Base-by-base conservation (phyloP, 106 monocot genomes). In the Vanilla planifolia region DNA sequence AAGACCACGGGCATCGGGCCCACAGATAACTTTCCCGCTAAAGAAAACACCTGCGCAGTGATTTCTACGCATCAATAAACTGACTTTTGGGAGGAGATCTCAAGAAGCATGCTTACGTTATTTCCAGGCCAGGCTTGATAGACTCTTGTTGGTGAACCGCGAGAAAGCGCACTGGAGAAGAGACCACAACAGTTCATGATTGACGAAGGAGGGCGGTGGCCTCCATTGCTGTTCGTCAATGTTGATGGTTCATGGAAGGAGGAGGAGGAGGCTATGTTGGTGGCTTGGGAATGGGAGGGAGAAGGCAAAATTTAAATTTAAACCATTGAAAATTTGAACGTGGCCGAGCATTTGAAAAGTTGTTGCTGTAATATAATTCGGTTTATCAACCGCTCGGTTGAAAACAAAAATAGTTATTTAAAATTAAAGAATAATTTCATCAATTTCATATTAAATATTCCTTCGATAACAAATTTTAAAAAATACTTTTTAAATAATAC, bases 41-140 rank as follows among this genome's bases (percentile, higher is more conserved):
- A 61, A 61, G 37, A 61, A 61, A 61, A 42, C 42, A 61, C 61
- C 61, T 61, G 61, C 23, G 29, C 25, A n/a, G n/a, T 10, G 8
- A 50, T 22, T 50, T 50, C 20, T 24, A 25, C 10, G 25, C 21
- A 24, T 23, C 23, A 23, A 24, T 23, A 50, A 50, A 5, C 5
- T 44, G 25, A 24, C 24, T 50, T 50, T 2, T 6, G 5, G 37
- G 9, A 50, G 4, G 48, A 50, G 48, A 50, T 0, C 0, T 6
- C 3, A 24, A 24, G 50, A 9, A 50, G 21, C 25, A 23, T 2
- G 24, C 20, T 21, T 50, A 50, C 50, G 21, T 50, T 50, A 23
- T 24, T 50, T 50, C 50, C 50, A 23, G 50, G 50, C 50, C 50
- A 50, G 24, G 25, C 25, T 13, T 50, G 50, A 50, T 50, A 50